Evolutionary conservation across 371 early-diverging fungal genomes (phyloP), one percentile per base, ranked within the genome.

Genomic region (Mortierella sp.): DNA sequence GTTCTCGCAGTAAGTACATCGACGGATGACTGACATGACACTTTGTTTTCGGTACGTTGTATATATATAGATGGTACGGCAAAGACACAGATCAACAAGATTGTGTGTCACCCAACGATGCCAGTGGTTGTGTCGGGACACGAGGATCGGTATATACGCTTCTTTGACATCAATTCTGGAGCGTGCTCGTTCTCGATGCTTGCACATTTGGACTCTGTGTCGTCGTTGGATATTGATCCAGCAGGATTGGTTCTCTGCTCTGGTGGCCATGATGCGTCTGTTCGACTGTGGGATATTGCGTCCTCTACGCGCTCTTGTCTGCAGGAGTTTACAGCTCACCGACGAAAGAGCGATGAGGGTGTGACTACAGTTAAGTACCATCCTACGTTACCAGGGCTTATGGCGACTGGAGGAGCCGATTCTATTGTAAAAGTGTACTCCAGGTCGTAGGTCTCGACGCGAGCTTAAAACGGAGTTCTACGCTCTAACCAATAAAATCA

Each of bases 321-420:
- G 24, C 96, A 97, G 84, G 96, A 96, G 83, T 93, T 95, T 78
- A 91, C 94, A 35, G 91, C 95, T 0, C 97, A 96, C 80, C 87
- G 96, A 32, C 90, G 90, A 76, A 96, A 96, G 86, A 91, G 92
- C 38, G 94, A 96, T 80, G 96, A 97, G 87, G 96, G 95, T 43
- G 95, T 97, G 4, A 90, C 94, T 81, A 85, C 88, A 48, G 93
- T 92, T 14, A 89, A 91, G 68, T 96, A 92, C 85, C 96, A 96
- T 80, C 91, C 89, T 24, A 82, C 90, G 24, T 81, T 90, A 44
- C 92, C 91, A 38, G 78, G 51, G 1, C 92, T 93, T 88, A 78
- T 97, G 87, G 94, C 94, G 7, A 93, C 93, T 51, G 95, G 94
- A 70, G 97, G 97, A 12, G 96, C 96, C 7, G 97, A 97, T 82